Base-by-base conservation (phyloP, 2,329 filamentous ascomycete genomes). In the Colletotrichum cereale region DNA sequence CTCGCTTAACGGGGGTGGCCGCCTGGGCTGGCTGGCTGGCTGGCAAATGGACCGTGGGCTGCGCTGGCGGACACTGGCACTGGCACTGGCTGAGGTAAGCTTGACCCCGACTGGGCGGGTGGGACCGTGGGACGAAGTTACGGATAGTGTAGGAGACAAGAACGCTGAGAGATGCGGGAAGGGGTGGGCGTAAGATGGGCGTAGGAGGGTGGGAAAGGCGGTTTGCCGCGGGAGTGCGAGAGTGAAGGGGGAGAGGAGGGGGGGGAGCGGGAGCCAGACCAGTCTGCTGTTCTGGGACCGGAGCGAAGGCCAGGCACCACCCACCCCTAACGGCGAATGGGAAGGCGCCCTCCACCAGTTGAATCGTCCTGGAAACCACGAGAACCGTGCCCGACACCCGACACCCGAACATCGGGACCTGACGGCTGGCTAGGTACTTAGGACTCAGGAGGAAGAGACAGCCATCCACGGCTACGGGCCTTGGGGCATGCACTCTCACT, bases 1-100 rank as follows among this genome's bases (percentile, higher is more conserved):
- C 65, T 72, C 69, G 69, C 69, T 72, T 72, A 72, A 69, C 60
- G 65, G 69, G 68, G 65, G 53, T 61, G 69, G 69, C 69, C 69
- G 69, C 52, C 69, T 69, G 57, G 58, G 58, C 65, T 62, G 64
- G 63, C n/a, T 52, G 52, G 67, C 55, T 70, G 67, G 63, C 57
- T 56, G 65, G 69, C 69, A 71, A 57, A 36, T 57, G 34, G 53
- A 26, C 53, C 53, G 53, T 57, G 34, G 53, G 53, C 21, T 40
- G 34, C 53, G 53, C 53, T 57, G 55, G 36, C 53, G 5, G 52
- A 21, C 52, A 55, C 58, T 62, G 68, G 68, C 65, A 68, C 44
- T 60, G 69, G 53, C 65, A 55, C 38, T 68, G 52, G 68, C 38
- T 52, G 38, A 68, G 50, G 65, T 57, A 71, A 53, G 65, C 55